Evolutionary conservation across 441 rosid species (phyloP), one percentile per base, ranked within the genome.

Genomic region (Mallotus japonicus): DNA sequence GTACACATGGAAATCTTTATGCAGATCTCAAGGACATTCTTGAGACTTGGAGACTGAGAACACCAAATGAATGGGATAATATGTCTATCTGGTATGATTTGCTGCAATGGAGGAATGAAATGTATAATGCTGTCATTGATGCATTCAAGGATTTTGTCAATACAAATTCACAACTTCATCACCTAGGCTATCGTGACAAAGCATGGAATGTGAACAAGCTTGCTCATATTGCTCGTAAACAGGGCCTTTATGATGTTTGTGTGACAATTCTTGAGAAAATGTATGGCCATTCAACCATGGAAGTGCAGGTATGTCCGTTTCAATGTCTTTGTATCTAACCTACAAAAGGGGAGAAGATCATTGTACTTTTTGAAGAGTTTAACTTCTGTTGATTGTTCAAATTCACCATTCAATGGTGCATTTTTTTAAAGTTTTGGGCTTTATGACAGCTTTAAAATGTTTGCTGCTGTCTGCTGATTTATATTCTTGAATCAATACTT

Each of bases 201-300:
- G 98, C 99, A 11, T 96, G 99, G 99, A 96, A 88, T 84, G 98
- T 96, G 76, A 96, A 92, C 82, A 93, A 93, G 89, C 97, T 96
- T 75, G 97, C 98, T 77, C 97, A 86, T 77, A 89, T 93, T 78
- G 92, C 97, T 83, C 92, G 97, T 71, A 93, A 90, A 83, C 99
- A 96, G 82, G 97, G 97, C 70, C 99, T 96, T 75, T 62, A 86
- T 79, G 97, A 96, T 86, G 98, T 93, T 74, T 92, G 99, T 56
- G 93, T 93, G 70, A 82, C 88, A 40, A 85, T 93, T 75, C 97
- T 96, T 72, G 98, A 93, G 37, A 96, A 96, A 90, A 90, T 93
- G 97, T 92, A 96, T 81, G 99, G 97, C 62, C 97, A 96, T 82
- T 87, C 97, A 53, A 88, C 93, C 75, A 96, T 96, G 99, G 99